Evolutionary conservation across 2,329 filamentous ascomycete genomes (phyloP).

Genomic region (Pseudogymnoascus sp.): DNA sequence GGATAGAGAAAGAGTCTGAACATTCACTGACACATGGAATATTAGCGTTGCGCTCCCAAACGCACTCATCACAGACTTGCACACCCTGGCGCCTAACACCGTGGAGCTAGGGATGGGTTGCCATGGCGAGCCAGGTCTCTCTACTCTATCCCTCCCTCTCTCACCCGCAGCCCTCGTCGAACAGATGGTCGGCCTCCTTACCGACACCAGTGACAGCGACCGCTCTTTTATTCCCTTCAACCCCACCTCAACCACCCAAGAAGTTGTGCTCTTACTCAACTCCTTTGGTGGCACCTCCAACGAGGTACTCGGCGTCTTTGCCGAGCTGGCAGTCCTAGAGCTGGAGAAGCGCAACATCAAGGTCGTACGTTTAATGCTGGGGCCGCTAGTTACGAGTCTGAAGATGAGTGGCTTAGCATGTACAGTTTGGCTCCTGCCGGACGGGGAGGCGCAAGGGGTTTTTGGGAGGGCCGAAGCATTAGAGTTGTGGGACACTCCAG

Average conservation of each 20-base stretch:
- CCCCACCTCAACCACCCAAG: conserved; percentile 9
- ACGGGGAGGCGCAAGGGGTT: conserved; percentile 13
- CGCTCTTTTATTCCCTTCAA: conserved; percentile 21
- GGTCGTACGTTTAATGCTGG: conserved; percentile 18
- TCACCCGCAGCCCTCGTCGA: conserved; percentile 17
- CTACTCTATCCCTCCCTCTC: conserved; percentile 19
- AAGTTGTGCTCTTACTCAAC: conserved; percentile 20
- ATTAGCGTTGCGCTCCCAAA: conserved; percentile 22
- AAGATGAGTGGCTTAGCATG: conserved; percentile 23
- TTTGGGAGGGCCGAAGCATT: conserved; percentile 18
- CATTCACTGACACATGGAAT: background rate
- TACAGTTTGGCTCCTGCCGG: conserved; percentile 20
- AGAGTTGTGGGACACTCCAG: conserved; percentile 19
- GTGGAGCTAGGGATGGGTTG: conserved; percentile 9
- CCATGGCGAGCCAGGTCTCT: conserved; percentile 12
- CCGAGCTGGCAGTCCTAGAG: conserved; percentile 21
- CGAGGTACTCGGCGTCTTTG: conserved; percentile 21
- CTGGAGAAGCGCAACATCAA: conserved; percentile 16
- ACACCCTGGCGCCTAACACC: conserved; percentile 18
- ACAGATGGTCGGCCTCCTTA: conserved; percentile 20
- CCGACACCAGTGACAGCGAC: conserved; percentile 17
- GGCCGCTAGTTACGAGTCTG: conserved; percentile 23
- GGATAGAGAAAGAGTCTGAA: background rate
- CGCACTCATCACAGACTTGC: conserved; percentile 19
- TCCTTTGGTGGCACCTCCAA: conserved; percentile 21